Evolutionary conservation across 805 yeast genomes (phyloP).

Genomic region (Starmerella riodocensis): DNA sequence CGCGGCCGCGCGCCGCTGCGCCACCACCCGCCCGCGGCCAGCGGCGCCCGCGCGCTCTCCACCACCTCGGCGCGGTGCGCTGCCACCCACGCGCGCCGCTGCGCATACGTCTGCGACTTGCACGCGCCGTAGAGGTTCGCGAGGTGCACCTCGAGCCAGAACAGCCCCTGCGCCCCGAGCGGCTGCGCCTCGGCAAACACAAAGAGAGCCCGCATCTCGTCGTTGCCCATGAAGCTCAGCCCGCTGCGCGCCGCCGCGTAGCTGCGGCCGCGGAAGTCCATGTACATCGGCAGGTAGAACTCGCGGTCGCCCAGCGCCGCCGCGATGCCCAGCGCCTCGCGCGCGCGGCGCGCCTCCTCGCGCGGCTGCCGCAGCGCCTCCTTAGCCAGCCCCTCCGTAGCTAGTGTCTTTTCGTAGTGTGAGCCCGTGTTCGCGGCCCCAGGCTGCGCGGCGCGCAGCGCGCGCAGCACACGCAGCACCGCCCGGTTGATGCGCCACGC

Average conservation of each 20-base stretch:
- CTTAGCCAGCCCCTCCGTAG: constrained; percentile 40
- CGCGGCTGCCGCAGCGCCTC: constrained; percentile 55
- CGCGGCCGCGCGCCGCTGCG: constrained; percentile 38
- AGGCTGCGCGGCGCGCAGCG: background rate
- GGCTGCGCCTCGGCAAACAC: constrained; percentile 39
- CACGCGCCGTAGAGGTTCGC: constrained; percentile 42
- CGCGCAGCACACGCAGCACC: constrained; percentile 1
- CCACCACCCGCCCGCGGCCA: constrained; percentile 37
- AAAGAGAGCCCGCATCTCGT: constrained; percentile 38
- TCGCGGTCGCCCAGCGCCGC: constrained; percentile 63
- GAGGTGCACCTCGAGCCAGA: constrained; percentile 41
- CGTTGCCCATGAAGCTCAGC: constrained; percentile 42
- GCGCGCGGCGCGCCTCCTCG: too few relatives aligned
- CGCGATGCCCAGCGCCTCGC: constrained; percentile 86
- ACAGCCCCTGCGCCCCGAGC: constrained; percentile 35
- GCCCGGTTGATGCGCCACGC: constrained; percentile 13
- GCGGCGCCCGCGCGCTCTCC: constrained; percentile 35
- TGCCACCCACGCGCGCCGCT: constrained; percentile 33
- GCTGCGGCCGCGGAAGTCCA: constrained; percentile 52
- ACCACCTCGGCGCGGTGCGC: constrained; percentile 30
- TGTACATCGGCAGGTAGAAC: constrained; percentile 48
- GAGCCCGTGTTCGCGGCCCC: constrained; percentile 22
- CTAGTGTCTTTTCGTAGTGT: constrained; percentile 36
- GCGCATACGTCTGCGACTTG: constrained; percentile 33
- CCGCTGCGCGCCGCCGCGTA: constrained; percentile 46